A percentile compares a stretch with the other conserved stretches of the same genome.
phyloP scores from a whole-genome alignment of 140 eudicot genomes.

The Stevia rebaudiana region DNA sequence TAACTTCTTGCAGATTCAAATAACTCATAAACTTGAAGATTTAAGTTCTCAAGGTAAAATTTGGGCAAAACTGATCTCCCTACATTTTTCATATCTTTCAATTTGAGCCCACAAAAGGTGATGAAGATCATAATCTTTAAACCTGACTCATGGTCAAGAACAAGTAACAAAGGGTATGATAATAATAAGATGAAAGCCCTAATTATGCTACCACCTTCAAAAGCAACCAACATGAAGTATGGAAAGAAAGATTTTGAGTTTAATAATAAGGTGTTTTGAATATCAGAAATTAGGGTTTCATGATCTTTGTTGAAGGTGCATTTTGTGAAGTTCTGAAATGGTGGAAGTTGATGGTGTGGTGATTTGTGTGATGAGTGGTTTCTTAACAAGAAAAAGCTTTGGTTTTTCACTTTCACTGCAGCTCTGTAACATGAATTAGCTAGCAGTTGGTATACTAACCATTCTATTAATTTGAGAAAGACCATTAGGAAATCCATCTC shows the following conservation, averaged over 20 bases:
- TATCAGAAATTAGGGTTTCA: conserved; percentile 67
- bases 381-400: conserved; percentile 28
- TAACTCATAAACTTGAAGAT: conserved; percentile 44
- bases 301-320: conserved; percentile 28
- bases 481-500: conserved; percentile 60
- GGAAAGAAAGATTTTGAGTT: conserved; percentile 74
- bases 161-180: conserved; percentile 46
- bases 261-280: conserved; percentile 45
- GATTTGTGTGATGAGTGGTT: conserved; percentile 42
- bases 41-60: conserved; percentile 72
- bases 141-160: conserved; percentile 41
- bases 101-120: conserved; percentile 64
- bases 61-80: conserved; percentile 84
- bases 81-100: conserved; percentile 53
- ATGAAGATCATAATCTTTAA: conserved; percentile 68
- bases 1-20: conserved; percentile 19
- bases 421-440: conserved; percentile 54
- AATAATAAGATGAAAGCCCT: conserved; percentile 57
- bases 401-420: conserved; percentile 52
- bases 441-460: conserved; percentile 58
- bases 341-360: conserved; percentile 29
- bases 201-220: conserved; percentile 76
- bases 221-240: conserved; percentile 86
- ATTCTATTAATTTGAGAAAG: conserved; percentile 49
- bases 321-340: conserved; percentile 44